phyloP scores from a whole-genome alignment of 2,329 filamentous ascomycete species.

The Ophiostoma sp. region DNA sequence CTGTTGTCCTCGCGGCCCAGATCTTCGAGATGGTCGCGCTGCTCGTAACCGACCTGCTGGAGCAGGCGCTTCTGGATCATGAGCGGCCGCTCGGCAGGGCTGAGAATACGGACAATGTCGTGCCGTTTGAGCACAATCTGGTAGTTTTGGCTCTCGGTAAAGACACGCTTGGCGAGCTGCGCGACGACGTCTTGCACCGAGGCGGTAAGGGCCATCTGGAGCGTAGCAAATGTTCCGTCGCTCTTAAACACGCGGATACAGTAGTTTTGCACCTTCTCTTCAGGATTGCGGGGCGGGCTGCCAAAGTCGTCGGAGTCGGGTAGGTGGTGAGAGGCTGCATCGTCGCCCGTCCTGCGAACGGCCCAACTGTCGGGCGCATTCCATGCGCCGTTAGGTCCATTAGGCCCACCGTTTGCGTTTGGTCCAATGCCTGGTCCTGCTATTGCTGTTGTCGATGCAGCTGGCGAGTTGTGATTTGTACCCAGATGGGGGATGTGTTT shows the following conservation, averaged over 20 bases:
- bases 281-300: slow-evolving; percentile 61
- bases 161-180: slow-evolving; percentile 93
- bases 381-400: slow-evolving; percentile 66
- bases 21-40: slow-evolving; percentile 84
- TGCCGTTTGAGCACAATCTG: slow-evolving; percentile 95
- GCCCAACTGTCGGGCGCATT: slow-evolving; percentile 97
- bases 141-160: slow-evolving; percentile 89
- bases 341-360: slow-evolving; percentile 72
- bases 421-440: slow-evolving; percentile 24
- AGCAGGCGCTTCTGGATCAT: slow-evolving; percentile 88
- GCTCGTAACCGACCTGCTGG: slow-evolving; percentile 87
- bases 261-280: slow-evolving; percentile 75
- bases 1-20: slow-evolving; percentile 96
- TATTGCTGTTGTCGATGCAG: slow-evolving; percentile 15
- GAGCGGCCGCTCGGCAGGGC: slow-evolving; percentile 75
- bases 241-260: slow-evolving; percentile 94
- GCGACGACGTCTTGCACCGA: slow-evolving; percentile 83
- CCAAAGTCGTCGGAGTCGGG: slow-evolving; percentile 68
- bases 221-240: slow-evolving; percentile 90
- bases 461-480: not conserved
- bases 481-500: slow-evolving; percentile 32
- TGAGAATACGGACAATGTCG: slow-evolving; percentile 79
- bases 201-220: slow-evolving; percentile 80
- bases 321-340: slow-evolving; percentile 52
- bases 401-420: not conserved